Evolutionary conservation across 179 eudicot species (phyloP).

Genomic region (Spinacia oleracea): DNA sequence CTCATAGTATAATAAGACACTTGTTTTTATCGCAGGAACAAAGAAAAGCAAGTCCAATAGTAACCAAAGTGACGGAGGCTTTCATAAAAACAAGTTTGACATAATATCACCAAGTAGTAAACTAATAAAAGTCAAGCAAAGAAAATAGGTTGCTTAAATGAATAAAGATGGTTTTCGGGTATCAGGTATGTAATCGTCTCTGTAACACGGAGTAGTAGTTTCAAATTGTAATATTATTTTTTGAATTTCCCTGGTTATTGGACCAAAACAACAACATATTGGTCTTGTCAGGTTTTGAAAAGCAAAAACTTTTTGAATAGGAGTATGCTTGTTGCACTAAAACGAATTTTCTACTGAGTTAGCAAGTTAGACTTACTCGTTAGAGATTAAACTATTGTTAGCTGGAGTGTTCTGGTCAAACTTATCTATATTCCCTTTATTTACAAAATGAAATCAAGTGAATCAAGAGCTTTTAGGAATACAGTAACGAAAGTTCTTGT

Average conservation of each 20-base stretch:
- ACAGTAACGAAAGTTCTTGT: too few species aligned
- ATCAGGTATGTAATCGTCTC: background rate
- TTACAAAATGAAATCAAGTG: background rate
- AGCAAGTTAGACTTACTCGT: background rate
- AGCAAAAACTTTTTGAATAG: background rate
- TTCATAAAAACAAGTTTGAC: too few species aligned
- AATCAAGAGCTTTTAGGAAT: constrained; percentile 7
- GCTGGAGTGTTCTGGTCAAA: background rate
- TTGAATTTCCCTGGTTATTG: background rate
- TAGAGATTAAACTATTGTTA: background rate
- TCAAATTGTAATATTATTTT: background rate
- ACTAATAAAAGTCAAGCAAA: too few species aligned
- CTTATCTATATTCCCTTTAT: background rate
- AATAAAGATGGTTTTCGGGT: background rate
- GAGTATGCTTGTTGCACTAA: background rate
- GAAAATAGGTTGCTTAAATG: too few species aligned
- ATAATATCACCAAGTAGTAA: too few species aligned
- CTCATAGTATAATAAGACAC: too few species aligned
- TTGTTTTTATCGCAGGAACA: too few species aligned
- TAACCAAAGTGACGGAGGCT: too few species aligned
- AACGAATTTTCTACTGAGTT: background rate
- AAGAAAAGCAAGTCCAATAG: too few species aligned
- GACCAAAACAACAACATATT: background rate
- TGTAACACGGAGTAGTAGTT: background rate
- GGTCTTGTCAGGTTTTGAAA: background rate